Percentiles rank a stretch among this genome's conserved stretches.
Conservation (phyloP, 257 asterid genomes). For the Lycium ferocissimum region DNA sequence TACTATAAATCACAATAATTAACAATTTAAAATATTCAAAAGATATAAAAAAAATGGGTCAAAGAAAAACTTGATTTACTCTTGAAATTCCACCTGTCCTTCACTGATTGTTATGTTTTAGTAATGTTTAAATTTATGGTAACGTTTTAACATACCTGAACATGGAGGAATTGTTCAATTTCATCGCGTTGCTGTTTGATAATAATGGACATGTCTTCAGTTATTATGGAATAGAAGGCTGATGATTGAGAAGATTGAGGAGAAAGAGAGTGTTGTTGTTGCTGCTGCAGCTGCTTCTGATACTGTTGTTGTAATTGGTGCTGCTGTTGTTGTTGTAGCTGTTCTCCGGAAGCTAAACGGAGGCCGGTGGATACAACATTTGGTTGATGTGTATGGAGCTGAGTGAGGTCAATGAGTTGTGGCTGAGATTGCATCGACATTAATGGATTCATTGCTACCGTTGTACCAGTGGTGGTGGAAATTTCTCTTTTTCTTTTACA, state of each 20-base stretch:
- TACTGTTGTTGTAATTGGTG: conserved; percentile 23
- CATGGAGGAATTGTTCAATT: conserved; percentile 41
- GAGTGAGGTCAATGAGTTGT: conserved; percentile 45
- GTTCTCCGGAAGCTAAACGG: conserved; percentile 47
- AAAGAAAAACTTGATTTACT: no score
- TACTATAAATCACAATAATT: neutral
- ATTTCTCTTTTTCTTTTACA: conserved; percentile 49
- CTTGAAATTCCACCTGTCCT: no score
- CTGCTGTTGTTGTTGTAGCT: conserved; percentile 32
- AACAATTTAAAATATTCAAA: no score
- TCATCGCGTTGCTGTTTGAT: conserved; percentile 50
- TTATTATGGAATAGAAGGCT: conserved; percentile 35
- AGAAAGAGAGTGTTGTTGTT: conserved; percentile 36
- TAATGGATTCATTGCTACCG: conserved; percentile 33
- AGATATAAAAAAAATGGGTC: no score
- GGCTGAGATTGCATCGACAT: conserved; percentile 37
- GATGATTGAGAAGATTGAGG: conserved; percentile 54
- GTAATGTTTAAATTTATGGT: neutral
- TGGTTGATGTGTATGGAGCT: conserved; percentile 37
- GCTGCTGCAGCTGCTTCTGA: conserved; percentile 21
- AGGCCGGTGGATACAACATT: conserved; percentile 56
- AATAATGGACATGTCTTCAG: conserved; percentile 44
- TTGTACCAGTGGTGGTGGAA: neutral
- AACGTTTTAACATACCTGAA: conserved; percentile 30
- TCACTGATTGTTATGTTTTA: neutral